A percentile compares a stretch with the other conserved stretches of the same genome.
phyloP scores from a whole-genome alignment of 345 rosid genomes.

The Schrenkiella parvula region DNA sequence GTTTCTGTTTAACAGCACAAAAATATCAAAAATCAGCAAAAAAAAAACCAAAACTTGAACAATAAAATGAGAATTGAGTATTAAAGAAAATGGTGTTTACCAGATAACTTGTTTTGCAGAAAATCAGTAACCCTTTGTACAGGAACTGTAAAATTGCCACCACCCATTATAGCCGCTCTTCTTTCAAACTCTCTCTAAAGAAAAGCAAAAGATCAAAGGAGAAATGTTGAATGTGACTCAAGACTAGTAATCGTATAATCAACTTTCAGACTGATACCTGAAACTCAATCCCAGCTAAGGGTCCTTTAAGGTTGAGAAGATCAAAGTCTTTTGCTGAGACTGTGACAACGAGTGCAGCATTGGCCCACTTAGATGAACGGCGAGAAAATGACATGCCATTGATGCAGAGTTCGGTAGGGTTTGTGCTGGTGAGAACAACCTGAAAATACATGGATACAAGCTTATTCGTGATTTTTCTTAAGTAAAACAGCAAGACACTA shows the following conservation, averaged over 20 bases:
- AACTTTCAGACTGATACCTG: constrained; percentile 51
- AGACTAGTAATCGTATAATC: not conserved
- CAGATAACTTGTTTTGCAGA: constrained; percentile 68
- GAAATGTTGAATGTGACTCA: not conserved
- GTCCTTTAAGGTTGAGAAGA: constrained; percentile 60
- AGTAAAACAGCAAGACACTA: not conserved
- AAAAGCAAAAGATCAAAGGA: constrained; percentile 5
- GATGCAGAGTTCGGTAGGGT: constrained; percentile 81
- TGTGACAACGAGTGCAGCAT: constrained; percentile 84
- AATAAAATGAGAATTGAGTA: not conserved
- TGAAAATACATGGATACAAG: constrained; percentile 27
- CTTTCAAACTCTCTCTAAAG: constrained; percentile 82
- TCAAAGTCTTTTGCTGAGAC: constrained; percentile 72
- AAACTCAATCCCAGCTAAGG: constrained; percentile 88
- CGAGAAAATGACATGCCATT: constrained; percentile 98
- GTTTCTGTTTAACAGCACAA: constrained; percentile 46
- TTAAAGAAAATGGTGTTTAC: constrained; percentile 30
- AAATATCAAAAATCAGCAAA: not conserved
- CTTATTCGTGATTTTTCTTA: not conserved
- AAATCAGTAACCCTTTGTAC: constrained; percentile 86
- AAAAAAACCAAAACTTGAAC: not conserved
- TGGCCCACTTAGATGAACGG: constrained; percentile 94
- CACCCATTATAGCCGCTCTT: constrained; percentile 89
- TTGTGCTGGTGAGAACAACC: constrained; percentile 91
- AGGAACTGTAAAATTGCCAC: constrained; percentile 76